Evolutionary conservation across 371 early-diverging fungal genomes (phyloP).

Genomic region (Mucor indicus): DNA sequence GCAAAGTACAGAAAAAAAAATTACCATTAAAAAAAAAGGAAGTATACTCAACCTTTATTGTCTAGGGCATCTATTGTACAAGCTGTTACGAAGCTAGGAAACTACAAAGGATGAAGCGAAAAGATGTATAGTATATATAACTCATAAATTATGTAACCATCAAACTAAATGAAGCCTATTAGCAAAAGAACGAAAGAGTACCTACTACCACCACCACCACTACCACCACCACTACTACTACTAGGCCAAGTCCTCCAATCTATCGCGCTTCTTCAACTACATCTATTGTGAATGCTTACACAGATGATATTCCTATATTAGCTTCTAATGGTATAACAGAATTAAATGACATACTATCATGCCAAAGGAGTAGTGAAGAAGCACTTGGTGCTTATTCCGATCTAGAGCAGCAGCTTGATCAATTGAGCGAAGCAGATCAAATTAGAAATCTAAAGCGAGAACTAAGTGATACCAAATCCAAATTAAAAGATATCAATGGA

Average conservation of each 20-base stretch:
- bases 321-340: conserved; percentile 11
- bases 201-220: background rate
- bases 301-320: conserved; percentile 12
- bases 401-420: background rate
- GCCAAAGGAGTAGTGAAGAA: conserved; percentile 22
- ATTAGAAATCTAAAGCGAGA: conserved; percentile 20
- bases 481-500: conserved; percentile 31
- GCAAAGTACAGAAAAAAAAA: conserved; percentile 43
- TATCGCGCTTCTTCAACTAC: conserved; percentile 22
- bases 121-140: conserved; percentile 28
- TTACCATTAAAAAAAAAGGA: too few relatives aligned
- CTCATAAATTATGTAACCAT: background rate
- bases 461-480: conserved; percentile 23
- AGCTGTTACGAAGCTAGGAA: conserved; percentile 45
- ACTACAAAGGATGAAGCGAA: conserved; percentile 30
- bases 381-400: conserved; percentile 13
- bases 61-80: conserved; percentile 52
- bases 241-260: background rate
- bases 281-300: conserved; percentile 28
- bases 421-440: conserved; percentile 4
- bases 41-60: too few relatives aligned
- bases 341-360: conserved; percentile 19
- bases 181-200: background rate
- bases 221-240: background rate
- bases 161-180: background rate